Base-by-base conservation (phyloP, 2,329 filamentous ascomycete genomes). In the Amylocarpus encephaloides region DNA sequence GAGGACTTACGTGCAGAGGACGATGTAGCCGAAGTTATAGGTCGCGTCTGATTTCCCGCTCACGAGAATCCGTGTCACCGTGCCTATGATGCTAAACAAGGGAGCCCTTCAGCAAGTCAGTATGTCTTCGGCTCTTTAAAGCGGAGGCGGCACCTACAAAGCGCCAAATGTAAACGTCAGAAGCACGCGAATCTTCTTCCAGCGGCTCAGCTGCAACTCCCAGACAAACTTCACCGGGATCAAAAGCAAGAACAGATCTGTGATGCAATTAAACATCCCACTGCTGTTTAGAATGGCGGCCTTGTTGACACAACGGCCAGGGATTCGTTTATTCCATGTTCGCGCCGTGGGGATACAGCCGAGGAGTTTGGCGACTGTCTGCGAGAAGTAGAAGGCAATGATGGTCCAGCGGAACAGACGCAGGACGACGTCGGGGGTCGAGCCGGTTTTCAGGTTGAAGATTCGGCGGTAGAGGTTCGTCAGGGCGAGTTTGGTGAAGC, bases 101-200 rank as follows among this genome's bases (percentile, higher is more conserved):
- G 22, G 22, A 4, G 22, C 22, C 22, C 22, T 26, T 26, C 22
- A 26, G 7, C 4, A 7, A 7, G 4, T 26, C 22, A 26, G 22
- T 7, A 26, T 26, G 4, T 4, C 4, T 26, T 26, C 22, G 7
- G 7, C 4, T 26, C 22, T 26, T 4, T 26, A 4, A n/a, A n/a
- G 22, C 22, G 4, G 22, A 4, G 12, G 12, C 3, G 2, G 30
- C 7, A 43, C 46, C 4, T 39, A 49, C 47, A 41, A 26, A 15
- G 44, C 32, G 12, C 40, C 47, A 44, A 49, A 49, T 1, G 47
- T 44, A 30, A 49, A 49, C 5, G 36, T 29, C 6, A 26, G 3
- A n/a, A 49, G 18, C 43, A 49, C 47, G 6, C 42, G 13, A 13
- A 49, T 22, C 41, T 49, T 49, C 47, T 39, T 49, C 40, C 6